Percentiles rank a stretch among this genome's conserved stretches.
Evolutionary conservation across 306 rosid genomes (phyloP).

Genomic region (Rosa multiflora): DNA sequence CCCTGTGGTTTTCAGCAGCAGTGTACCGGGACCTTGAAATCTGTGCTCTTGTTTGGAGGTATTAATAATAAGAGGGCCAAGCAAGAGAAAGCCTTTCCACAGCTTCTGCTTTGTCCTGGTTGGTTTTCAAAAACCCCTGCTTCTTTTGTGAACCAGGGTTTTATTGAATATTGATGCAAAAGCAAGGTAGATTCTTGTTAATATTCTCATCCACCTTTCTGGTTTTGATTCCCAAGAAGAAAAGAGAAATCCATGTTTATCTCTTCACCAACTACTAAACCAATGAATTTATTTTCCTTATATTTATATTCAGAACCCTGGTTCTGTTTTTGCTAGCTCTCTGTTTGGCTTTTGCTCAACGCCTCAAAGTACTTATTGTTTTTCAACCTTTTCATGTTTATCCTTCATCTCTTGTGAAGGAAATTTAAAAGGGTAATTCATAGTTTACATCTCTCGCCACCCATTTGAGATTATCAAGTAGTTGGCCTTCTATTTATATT

Average conservation of each 20-base stretch:
- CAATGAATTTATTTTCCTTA: constrained; percentile 14
- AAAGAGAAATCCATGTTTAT: constrained; percentile 27
- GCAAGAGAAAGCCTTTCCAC: constrained; percentile 3
- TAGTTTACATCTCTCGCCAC: neutral
- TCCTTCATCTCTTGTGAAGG: neutral
- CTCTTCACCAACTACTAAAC: constrained; percentile 21
- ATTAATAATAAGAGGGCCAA: constrained; percentile 22
- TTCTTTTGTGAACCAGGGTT: constrained; percentile 36
- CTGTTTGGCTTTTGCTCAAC: constrained; percentile 6
- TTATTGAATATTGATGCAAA: constrained; percentile 26
- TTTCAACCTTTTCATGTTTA: neutral
- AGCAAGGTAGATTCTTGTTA: constrained; percentile 76
- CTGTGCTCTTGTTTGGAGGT: constrained; percentile 60
- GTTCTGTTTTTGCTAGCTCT: constrained; percentile 15
- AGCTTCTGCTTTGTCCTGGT: constrained; percentile 40
- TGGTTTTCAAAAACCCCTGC: constrained; percentile 32
- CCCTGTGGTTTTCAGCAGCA: constrained; percentile 12
- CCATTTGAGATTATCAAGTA: neutral
- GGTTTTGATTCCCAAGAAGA: constrained; percentile 58
- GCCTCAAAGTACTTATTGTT: neutral
- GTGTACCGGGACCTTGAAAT: constrained; percentile 36
- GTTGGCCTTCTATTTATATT: neutral
- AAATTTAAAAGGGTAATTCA: neutral
- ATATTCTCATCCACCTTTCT: constrained; percentile 59
- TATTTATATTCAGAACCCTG: constrained; percentile 32